Conservation (phyloP, 805 yeast species). For the Tetrapisispora namnaoensis region DNA sequence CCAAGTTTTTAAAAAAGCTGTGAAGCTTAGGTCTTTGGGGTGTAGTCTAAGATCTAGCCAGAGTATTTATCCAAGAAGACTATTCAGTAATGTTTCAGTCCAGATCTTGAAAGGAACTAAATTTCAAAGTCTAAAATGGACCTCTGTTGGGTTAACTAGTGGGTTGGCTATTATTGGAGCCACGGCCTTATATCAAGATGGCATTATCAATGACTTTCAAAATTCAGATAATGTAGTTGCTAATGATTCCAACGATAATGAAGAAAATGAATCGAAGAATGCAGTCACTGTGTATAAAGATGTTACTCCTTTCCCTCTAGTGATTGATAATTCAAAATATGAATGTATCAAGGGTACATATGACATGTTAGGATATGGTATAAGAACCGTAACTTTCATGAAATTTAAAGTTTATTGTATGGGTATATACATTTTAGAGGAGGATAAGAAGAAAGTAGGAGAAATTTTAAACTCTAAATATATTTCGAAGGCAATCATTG, state of each 20-base stretch:
- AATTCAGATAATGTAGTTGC: neutral
- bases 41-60: neutral
- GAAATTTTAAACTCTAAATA: conserved; percentile 36
- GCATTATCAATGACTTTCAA: too few relatives aligned
- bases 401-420: conserved; percentile 78
- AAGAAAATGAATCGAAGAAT: neutral
- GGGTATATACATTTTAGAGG: conserved; percentile 61
- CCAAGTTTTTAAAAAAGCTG: too few relatives aligned
- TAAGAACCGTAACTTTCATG: conserved; percentile 73
- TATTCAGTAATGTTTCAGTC: neutral
- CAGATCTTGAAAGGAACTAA: neutral
- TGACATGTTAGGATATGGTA: conserved; percentile 67
- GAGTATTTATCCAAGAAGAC: neutral
- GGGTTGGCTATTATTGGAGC: neutral
- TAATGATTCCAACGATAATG: neutral
- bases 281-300: neutral
- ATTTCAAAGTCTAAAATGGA: neutral
- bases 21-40: neutral
- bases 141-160: neutral
- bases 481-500: conserved; percentile 31
- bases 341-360: conserved; percentile 24
- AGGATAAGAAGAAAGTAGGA: conserved; percentile 39
- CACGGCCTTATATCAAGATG: neutral
- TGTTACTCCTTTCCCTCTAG: conserved; percentile 1
- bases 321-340: neutral